Base-by-base conservation (phyloP, 2,329 filamentous ascomycete species). In the Talaromyces sp. region DNA sequence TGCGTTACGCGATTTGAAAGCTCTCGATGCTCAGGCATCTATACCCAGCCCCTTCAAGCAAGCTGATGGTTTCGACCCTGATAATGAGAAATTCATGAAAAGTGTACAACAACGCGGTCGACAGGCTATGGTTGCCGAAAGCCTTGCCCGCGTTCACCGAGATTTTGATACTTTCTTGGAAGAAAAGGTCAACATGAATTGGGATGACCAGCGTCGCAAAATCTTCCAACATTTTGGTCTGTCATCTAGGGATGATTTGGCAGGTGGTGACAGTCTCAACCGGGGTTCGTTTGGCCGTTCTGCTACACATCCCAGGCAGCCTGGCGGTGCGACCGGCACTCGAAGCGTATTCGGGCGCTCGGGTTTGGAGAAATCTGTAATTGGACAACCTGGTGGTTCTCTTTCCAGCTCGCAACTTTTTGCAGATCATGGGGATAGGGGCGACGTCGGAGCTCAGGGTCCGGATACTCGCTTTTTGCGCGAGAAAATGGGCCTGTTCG, bases 181-280 rank as follows among this genome's bases (percentile, higher is more conserved):
- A 76, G 93, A 97, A 72, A 96, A 96, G 74, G 89, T 98, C 59
- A 92, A 93, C 34, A 89, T 96, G 82, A 93, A 98, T 76, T 98
- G 95, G 93, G 93, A 97, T 71, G 89, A 91, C 17, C 94, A 98
- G 80, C 89, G 94, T 68, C 92, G 91, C 77, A 89, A 89, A 70
- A 97, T 99, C 69, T 98, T 97, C 78, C 89, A 97, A 73, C 95
- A 99, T 78, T 98, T 99, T 77, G 95, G 95, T 15, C 90, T 99
- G 17, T 83, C 81, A 7, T 77, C 79, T 74, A 89, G 88, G 61
- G 76, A 78, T 62, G 72, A 72, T 27, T 67, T 71, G 15, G 56
- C 61, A 17, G 69, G 68, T 65, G 76, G 88, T 53, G 68, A 73
- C 65, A 71, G 77, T 36, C 76, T 75, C 63, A 74, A 75, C 19